These are phyloP conservation scores for Saccharum officinarum DNA, from an alignment of 176 grass and related monocot species.

Conservation along the genomic window DNA sequence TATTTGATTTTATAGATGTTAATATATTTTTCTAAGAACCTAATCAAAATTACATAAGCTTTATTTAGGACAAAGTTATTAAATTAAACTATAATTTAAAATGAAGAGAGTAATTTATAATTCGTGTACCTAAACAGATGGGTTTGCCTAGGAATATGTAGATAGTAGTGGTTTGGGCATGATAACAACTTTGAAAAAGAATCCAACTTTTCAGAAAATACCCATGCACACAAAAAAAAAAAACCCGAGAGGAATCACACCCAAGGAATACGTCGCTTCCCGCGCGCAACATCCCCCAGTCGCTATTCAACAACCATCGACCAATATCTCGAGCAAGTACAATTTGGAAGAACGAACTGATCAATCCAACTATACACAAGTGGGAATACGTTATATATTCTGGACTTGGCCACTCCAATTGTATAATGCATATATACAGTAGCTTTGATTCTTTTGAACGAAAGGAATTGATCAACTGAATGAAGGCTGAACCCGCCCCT, in stretches of 20 bases:
- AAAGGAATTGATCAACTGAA: background rate
- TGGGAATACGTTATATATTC: background rate
- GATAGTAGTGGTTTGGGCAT: background rate
- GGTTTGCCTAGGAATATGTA: too few relatives aligned
- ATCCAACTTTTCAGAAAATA: background rate
- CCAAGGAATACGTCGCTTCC: background rate
- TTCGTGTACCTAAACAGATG: background rate
- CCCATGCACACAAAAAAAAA: background rate
- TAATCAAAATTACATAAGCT: background rate
- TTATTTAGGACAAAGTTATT: background rate
- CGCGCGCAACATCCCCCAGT: background rate
- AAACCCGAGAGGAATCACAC: background rate
- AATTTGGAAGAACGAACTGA: background rate
- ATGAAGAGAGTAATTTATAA: background rate
- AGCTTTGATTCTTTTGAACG: background rate
- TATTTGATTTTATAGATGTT: background rate
- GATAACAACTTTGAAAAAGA: background rate
- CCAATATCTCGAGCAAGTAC: background rate
- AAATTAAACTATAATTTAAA: background rate
- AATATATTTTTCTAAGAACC: background rate
- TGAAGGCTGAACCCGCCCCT: too few relatives aligned
- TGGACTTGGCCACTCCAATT: background rate
- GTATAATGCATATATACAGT: background rate
- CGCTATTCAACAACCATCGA: conserved; percentile 4
- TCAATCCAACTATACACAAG: too few relatives aligned